Evolutionary conservation across 192 early-diverging fungal genomes (phyloP), one percentile per base, ranked within the genome.

Genomic region (Podila epicladia): DNA sequence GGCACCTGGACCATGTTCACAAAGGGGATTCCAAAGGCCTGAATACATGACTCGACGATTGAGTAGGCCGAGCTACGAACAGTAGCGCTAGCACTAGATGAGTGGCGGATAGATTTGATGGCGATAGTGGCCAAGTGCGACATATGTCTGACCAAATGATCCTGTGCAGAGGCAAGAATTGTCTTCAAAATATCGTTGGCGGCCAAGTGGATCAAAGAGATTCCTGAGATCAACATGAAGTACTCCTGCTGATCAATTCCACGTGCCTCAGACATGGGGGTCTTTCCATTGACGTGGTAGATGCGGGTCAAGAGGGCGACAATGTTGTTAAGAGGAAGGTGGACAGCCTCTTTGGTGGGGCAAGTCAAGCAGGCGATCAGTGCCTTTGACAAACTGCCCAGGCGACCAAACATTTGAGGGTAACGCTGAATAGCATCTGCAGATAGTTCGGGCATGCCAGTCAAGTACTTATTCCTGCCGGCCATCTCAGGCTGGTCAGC

Each of bases 231-330:
- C 3, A 90, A 45, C 15, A 74, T 82, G 32, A 63, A 65, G 50
- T 84, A 90, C 58, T 88, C 87, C 26, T 71, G 78, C 24, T 83
- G 85, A 41, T 90, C 89, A 13, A 79, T 32, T 37, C 76, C 76
- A 22, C 76, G 69, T 37, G 76, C 76, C 0, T 79, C 76, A 0
- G 76, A 79, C 69, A 72, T 72, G 35, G 70, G 76, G 1, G 76
- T 79, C 50, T 79, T 79, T 28, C 59, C 77, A 64, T 79, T 82
- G 29, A 85, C 70, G 66, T 82, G 85, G 62, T 82, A 88, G 20
- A 85, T 70, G 26, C 89, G 78, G 24, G 82, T 85, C 37, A 87
- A 58, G 29, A 89, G 74, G 50, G 87, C 84, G 3, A 90, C 62
- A 22, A 90, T 33, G 49, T 83, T 78, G 65, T 82, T 82, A 26